Evolutionary conservation across 23 red algal genomes (phyloP), one percentile per base, ranked within the genome.

Genomic region (Gracilaria gracilis): DNA sequence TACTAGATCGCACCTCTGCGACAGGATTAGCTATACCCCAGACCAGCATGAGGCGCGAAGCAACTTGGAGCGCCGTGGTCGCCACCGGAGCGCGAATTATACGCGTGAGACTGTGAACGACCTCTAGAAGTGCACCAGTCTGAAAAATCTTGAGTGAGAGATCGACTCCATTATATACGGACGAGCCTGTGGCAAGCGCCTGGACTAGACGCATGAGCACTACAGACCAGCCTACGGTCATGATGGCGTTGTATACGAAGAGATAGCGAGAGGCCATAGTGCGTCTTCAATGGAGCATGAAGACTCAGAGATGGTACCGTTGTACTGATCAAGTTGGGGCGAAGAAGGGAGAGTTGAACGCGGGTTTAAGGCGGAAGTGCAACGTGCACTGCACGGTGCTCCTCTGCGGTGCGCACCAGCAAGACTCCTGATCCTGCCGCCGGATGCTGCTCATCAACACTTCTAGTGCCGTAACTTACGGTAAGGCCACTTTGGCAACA

Each of bases 31-130:
- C 16, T 21, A 96, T 81, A 35, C 88, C 83, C 97, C 94, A 99
- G 34, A 96, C 72, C 0, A 99, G 72, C 54, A 93, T 89, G 38
- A 99, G 64, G 33, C 97, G 92, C 24, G 97, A 99, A 54, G 82
- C 31, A 35, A 99, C 90, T 81, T 99, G 97, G 37, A 99, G 21
- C 21, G 70, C 48, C 0, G 97, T 99, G 35, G 93, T 88, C 24
- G 84, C 37, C 9, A 84, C 91, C 11, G 93, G 84, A 50, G 94
- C 86, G 49, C 93, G 90, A 34, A 99, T 88, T 9, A 95, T 61
- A 27, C 89, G 89, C 23, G 85, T 84, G 29, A 87, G 46, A 32
- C 93, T 77, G 87, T 99, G 97, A 49, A 95, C 19, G 48, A 96
- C 57, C 62, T 99, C 97, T 11, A 96, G 79, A 17, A 95, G 6